These are phyloP conservation scores for Hypericum androsaemum DNA, from an alignment of 345 rosid genomes.

Conservation along the genomic window DNA sequence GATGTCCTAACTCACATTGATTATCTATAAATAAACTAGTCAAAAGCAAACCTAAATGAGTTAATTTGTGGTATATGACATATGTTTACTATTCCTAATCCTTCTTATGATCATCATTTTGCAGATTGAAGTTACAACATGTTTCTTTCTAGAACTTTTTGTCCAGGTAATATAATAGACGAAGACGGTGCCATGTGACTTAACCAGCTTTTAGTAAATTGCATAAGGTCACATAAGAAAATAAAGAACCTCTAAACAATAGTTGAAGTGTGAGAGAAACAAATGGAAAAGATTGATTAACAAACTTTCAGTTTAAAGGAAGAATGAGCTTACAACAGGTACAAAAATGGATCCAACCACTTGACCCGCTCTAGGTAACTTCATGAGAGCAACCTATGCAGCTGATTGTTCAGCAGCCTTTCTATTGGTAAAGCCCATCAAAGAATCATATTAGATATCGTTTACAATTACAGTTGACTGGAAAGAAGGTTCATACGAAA, in stretches of 20 bases:
- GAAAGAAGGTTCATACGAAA: conserved; percentile 68
- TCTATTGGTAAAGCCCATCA: conserved; percentile 85
- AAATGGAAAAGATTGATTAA: conserved; percentile 2
- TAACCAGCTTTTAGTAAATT: too few species aligned
- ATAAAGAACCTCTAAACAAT: not conserved
- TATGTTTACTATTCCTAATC: too few species aligned
- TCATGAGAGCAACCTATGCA: conserved; percentile 77
- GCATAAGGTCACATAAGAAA: not conserved
- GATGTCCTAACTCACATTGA: too few species aligned
- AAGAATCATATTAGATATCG: conserved; percentile 55
- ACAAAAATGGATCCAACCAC: conserved; percentile 40
- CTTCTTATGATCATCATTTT: too few species aligned
- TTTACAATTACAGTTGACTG: conserved; percentile 57
- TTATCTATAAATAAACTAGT: too few species aligned
- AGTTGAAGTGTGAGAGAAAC: not conserved
- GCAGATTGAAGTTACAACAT: too few species aligned
- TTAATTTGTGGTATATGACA: too few species aligned
- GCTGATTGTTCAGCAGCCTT: conserved; percentile 97
- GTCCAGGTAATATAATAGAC: too few species aligned
- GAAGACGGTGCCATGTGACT: too few species aligned
- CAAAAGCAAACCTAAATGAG: too few species aligned
- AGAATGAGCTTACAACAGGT: conserved; percentile 55
- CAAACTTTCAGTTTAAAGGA: not conserved
- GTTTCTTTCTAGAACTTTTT: too few species aligned
- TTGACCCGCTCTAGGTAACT: conserved; percentile 52